Evolutionary conservation across 1,139 yeast species (phyloP), one percentile per base, ranked within the genome.

Genomic region (Yamadazyma siamensis): DNA sequence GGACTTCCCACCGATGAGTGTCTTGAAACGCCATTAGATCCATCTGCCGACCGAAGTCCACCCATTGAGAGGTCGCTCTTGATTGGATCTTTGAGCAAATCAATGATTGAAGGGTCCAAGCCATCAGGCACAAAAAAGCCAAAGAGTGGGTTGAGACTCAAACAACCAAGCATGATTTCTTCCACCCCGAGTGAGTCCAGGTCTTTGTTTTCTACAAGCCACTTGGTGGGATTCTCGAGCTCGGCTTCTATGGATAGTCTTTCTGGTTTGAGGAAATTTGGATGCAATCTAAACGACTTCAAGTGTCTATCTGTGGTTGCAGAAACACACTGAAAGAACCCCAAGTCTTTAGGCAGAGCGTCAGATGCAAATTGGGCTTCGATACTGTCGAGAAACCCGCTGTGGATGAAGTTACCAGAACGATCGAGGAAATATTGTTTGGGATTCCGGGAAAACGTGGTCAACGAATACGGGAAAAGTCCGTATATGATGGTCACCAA

Each of bases 381-480:
- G 6, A 44, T 27, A 2, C 36, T 24, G 29, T 23, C 14, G 25
- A 43, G 21, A 21, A 17, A 26, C 7, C 32, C 26, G 3, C 30
- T 19, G 5, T 44, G 36, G 6, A 54, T 25, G 9, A 49, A 24
- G 15, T 36, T 32, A 5, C 46, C 43, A 13, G 42, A 37, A 15
- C 41, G 28, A 5, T 36, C 25, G n/a, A 35, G 27, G 13, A 55
- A 33, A 31, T 39, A 56, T 3, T 33, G 25, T 5, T 38, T 24
- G 0, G 85, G 80, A 21, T 59, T 51, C 14, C 61, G 54, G 13
- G 70, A 41, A 43, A 75, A 80, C 5, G 52, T 47, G 21, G 68
- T 46, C 3, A 77, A 51, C 41, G 75, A 74, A 18, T 63, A 53
- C 0, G 87, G 86, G 41, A 67, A 80, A n/a, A 80, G 49, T 0